phyloP scores from a whole-genome alignment of 2,329 filamentous ascomycete genomes.

The Zymoseptoria ardabiliae region DNA sequence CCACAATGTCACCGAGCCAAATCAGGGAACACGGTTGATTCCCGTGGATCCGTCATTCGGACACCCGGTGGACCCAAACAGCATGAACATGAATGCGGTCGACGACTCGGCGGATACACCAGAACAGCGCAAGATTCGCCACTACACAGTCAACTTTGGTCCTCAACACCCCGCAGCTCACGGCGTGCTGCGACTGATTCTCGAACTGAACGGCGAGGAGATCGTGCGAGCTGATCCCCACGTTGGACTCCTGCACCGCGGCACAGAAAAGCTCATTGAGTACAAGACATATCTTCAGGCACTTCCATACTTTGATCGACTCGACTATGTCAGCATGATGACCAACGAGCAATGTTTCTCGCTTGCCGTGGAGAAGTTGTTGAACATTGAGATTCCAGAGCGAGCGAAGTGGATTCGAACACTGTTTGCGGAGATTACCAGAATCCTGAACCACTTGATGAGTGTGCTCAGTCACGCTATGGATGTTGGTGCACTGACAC shows the following conservation, averaged over 20 bases:
- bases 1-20: slow-evolving; percentile 20
- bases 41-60: slow-evolving; percentile 60
- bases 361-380: slow-evolving; percentile 91
- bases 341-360: slow-evolving; percentile 98
- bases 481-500: slow-evolving; percentile 96
- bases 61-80: slow-evolving; percentile 39
- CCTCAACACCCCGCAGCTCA: slow-evolving; percentile 98
- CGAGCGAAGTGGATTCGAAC: slow-evolving; percentile 96
- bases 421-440: slow-evolving; percentile 89
- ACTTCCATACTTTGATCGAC: slow-evolving; percentile 93
- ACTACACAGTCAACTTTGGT: slow-evolving; percentile 99
- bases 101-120: slow-evolving; percentile 40
- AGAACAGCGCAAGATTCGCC: slow-evolving; percentile 77
- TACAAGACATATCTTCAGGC: slow-evolving; percentile 99
- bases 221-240: slow-evolving; percentile 95
- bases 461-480: slow-evolving; percentile 94
- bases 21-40: slow-evolving; percentile 54
- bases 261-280: slow-evolving; percentile 99
- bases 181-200: slow-evolving; percentile 93
- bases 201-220: slow-evolving; percentile 96
- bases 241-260: slow-evolving; percentile 89
- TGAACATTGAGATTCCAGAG: slow-evolving; percentile 93
- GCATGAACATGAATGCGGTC: slow-evolving; percentile 38
- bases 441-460: slow-evolving; percentile 96
- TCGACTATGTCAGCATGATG: slow-evolving; percentile 99